Evolutionary conservation across 495 filamentous ascomycete species (phyloP).

Genomic region (Apodospora peruviana): DNA sequence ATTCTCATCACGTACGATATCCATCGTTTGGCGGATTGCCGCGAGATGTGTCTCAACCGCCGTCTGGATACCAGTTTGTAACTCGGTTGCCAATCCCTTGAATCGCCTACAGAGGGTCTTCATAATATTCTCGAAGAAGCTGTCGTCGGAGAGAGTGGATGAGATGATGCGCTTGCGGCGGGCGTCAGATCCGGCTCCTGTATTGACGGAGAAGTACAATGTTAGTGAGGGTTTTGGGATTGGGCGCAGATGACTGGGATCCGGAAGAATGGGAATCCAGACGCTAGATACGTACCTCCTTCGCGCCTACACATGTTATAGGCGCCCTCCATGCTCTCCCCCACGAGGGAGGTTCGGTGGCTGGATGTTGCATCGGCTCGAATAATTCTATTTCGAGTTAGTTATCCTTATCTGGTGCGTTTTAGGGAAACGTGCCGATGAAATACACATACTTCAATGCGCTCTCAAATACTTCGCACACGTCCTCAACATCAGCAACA

Average conservation of each 20-base stretch:
- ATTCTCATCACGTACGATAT: constrained; percentile 29
- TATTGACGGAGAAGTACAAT: background rate
- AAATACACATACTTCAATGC: constrained; percentile 3
- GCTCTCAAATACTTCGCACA: constrained; percentile 4
- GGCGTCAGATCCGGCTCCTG: constrained; percentile 25
- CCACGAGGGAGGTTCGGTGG: constrained; percentile 30
- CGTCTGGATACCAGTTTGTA: constrained; percentile 17
- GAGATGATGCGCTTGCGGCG: constrained; percentile 29
- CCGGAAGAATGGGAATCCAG: background rate
- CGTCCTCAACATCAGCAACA: constrained; percentile 1
- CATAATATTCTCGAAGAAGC: constrained; percentile 21
- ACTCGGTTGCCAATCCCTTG: constrained; percentile 4
- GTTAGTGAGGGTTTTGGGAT: no score
- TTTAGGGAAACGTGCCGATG: no score
- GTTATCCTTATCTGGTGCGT: no score
- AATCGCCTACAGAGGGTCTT: constrained; percentile 17
- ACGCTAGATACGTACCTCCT: constrained; percentile 9
- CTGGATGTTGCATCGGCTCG: constrained; percentile 26
- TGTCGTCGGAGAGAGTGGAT: background rate
- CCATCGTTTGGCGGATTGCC: constrained; percentile 19
- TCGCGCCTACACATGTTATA: constrained; percentile 16
- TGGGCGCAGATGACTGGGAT: no score
- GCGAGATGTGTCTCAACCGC: constrained; percentile 14
- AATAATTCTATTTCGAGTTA: constrained; percentile 7
- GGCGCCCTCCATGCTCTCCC: constrained; percentile 25